These are phyloP conservation scores for Holtermanniella nyarrowii DNA, from an alignment of 768 basidiomycete genomes.

Conservation along the genomic window DNA sequence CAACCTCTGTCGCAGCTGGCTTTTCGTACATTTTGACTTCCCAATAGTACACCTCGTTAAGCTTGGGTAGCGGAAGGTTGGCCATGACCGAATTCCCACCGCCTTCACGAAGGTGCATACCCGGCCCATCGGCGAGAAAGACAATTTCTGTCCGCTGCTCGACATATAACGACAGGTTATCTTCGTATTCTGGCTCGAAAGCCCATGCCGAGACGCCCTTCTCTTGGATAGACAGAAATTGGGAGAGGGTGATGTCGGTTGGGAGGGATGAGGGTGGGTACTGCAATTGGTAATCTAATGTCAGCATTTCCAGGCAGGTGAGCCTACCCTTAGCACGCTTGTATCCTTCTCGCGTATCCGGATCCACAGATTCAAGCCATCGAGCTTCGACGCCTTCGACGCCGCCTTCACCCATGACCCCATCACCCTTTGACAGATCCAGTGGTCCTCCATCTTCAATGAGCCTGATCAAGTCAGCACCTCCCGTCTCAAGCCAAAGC, in stretches of 20 bases:
- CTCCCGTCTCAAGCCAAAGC: conserved; percentile 46
- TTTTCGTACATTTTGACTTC: conserved; percentile 99
- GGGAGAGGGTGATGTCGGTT: conserved; percentile 94
- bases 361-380: conserved; percentile 78
- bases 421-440: conserved; percentile 83
- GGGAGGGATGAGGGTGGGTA: conserved; percentile 86
- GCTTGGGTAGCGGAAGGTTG: conserved; percentile 88
- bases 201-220: conserved; percentile 99
- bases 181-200: conserved; percentile 97
- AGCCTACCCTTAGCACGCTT: conserved; percentile 72
- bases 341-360: conserved; percentile 60
- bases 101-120: conserved; percentile 65
- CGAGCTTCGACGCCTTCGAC: conserved; percentile 82
- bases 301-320: background rate
- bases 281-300: conserved; percentile 54
- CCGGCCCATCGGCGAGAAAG: conserved; percentile 56
- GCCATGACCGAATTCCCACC: conserved; percentile 92
- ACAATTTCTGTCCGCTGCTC: conserved; percentile 95
- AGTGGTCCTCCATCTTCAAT: conserved; percentile 78
- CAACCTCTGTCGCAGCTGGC: conserved; percentile 72
- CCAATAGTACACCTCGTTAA: conserved; percentile 99
- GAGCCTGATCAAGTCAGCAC: conserved; percentile 54
- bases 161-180: conserved; percentile 80
- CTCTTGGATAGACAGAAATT: conserved; percentile 97
- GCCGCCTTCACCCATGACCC: conserved; percentile 77